Conservation (phyloP, 805 yeast genomes). For the Nematodospora valgi region DNA sequence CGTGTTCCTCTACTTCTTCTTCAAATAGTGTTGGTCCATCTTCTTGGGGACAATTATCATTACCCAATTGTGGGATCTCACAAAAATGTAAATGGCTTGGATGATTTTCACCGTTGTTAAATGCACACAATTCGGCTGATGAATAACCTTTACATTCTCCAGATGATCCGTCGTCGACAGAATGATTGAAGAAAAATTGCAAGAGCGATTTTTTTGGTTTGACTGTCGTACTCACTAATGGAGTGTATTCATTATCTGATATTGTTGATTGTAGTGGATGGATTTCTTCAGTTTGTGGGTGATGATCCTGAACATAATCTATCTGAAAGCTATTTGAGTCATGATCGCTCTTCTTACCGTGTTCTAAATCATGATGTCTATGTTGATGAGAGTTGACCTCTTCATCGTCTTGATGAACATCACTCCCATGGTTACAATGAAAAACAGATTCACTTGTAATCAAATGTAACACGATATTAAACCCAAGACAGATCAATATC, state of each 20-base stretch:
- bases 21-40: neutral
- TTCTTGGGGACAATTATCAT: constrained; percentile 8
- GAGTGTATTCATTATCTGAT: constrained; percentile 21
- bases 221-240: constrained; percentile 11
- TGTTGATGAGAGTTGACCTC: constrained; percentile 13
- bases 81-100: constrained; percentile 29
- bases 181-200: constrained; percentile 22
- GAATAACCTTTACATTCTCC: constrained; percentile 51
- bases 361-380: constrained; percentile 14
- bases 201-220: constrained; percentile 20
- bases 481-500: constrained; percentile 49
- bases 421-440: constrained; percentile 71
- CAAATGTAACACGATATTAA: constrained; percentile 68
- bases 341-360: too few relatives aligned
- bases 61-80: constrained; percentile 29
- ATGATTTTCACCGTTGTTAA: constrained; percentile 8
- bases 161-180: constrained; percentile 17
- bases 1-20: neutral
- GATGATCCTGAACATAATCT: too few relatives aligned
- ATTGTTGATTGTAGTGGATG: constrained; percentile 5
- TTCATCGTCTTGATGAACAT: constrained; percentile 11
- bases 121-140: constrained; percentile 35
- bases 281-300: neutral
- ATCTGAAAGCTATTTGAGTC: too few relatives aligned
- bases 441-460: constrained; percentile 79